Conservation (phyloP, 495 filamentous ascomycete genomes). For the Xylaria longipes region DNA sequence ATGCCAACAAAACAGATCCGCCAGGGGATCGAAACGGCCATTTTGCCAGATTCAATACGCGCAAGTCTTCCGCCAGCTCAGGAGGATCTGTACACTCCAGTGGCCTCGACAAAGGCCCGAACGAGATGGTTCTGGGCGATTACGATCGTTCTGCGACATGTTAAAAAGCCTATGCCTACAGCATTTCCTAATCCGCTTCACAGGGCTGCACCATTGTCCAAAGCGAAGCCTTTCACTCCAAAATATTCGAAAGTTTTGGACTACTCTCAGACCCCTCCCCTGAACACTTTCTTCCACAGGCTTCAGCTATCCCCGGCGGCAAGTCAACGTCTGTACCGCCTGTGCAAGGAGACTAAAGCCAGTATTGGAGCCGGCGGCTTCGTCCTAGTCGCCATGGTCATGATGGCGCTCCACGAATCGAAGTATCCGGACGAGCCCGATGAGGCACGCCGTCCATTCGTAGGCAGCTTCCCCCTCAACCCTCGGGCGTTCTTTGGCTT, state of each 20-base stretch:
- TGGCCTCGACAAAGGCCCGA: slow-evolving; percentile 14
- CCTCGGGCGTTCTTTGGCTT: slow-evolving; percentile 21
- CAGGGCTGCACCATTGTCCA: slow-evolving; percentile 2
- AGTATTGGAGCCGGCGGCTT: slow-evolving; percentile 25
- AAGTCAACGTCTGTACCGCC: slow-evolving; percentile 20
- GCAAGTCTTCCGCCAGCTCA: slow-evolving; percentile 15
- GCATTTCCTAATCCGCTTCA: slow-evolving; percentile 25
- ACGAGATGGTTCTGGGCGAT: slow-evolving; percentile 26
- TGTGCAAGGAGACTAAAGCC: slow-evolving; percentile 16
- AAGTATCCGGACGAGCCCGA: slow-evolving; percentile 15
- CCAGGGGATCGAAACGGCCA: slow-evolving; percentile 1
- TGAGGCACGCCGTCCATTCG: slow-evolving; percentile 15
- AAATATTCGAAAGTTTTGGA: slow-evolving; percentile 17
- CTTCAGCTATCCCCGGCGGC: slow-evolving; percentile 15
- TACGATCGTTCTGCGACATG: slow-evolving; percentile 20
- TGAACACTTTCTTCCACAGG: slow-evolving; percentile 22
- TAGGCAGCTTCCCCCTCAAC: slow-evolving; percentile 25
- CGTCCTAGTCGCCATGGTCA: slow-evolving; percentile 22
- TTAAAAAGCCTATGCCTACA: slow-evolving; percentile 9
- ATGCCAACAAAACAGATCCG: slow-evolving; percentile 10
- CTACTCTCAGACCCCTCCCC: slow-evolving; percentile 23
- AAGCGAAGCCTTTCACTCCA: slow-evolving; percentile 3
- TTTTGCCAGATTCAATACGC: slow-evolving; percentile 15
- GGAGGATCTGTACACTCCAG: slow-evolving; percentile 21
- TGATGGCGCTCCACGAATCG: slow-evolving; percentile 26